A percentile compares a stretch with the other conserved stretches of the same genome.
phyloP scores from a whole-genome alignment of 2,329 filamentous ascomycete genomes.

The Myriosclerotinia curreyana region DNA sequence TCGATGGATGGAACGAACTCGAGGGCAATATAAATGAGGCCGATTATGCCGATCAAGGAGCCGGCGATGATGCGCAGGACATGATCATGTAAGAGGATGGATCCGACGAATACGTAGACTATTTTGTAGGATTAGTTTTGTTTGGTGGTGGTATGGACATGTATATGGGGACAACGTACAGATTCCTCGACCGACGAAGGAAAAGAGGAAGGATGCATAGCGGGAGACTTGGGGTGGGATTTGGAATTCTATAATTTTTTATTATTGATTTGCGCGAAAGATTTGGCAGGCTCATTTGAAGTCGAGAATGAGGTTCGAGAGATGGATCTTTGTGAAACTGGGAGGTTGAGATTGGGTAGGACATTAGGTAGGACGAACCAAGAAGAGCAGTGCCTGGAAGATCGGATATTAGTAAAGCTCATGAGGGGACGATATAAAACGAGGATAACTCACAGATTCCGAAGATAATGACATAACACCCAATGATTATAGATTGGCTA shows the following conservation, averaged over 20 bases:
- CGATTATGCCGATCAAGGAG: slow-evolving; percentile 71
- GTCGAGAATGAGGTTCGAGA: not conserved
- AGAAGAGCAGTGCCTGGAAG: slow-evolving; percentile 63
- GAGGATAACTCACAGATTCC: slow-evolving; percentile 63
- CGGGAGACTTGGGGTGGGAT: slow-evolving; percentile 88
- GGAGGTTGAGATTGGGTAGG: slow-evolving; percentile 24
- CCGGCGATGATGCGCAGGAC: slow-evolving; percentile 73
- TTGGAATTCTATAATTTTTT: slow-evolving; percentile 67
- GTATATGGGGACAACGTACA: slow-evolving; percentile 59
- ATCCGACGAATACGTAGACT: slow-evolving; percentile 97
- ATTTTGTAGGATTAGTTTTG: slow-evolving; percentile 27
- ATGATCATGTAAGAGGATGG: slow-evolving; percentile 69
- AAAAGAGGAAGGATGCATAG: slow-evolving; percentile 97
- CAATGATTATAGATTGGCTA: slow-evolving; percentile 73
- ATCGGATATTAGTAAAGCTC: slow-evolving; percentile 28
- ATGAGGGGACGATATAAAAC: slow-evolving; percentile 4
- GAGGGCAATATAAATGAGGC: slow-evolving; percentile 70
- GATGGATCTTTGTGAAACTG: slow-evolving; percentile 12
- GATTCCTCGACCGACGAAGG: slow-evolving; percentile 89
- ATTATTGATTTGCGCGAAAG: not conserved
- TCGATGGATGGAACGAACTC: slow-evolving; percentile 78
- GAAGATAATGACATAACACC: slow-evolving; percentile 86
- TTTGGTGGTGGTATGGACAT: slow-evolving; percentile 9
- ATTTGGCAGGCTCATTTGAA: not conserved
- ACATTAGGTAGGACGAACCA: slow-evolving; percentile 40